These are phyloP conservation scores for Canna indica DNA, from an alignment of 176 grass and related monocot species.

Conservation along the genomic window DNA sequence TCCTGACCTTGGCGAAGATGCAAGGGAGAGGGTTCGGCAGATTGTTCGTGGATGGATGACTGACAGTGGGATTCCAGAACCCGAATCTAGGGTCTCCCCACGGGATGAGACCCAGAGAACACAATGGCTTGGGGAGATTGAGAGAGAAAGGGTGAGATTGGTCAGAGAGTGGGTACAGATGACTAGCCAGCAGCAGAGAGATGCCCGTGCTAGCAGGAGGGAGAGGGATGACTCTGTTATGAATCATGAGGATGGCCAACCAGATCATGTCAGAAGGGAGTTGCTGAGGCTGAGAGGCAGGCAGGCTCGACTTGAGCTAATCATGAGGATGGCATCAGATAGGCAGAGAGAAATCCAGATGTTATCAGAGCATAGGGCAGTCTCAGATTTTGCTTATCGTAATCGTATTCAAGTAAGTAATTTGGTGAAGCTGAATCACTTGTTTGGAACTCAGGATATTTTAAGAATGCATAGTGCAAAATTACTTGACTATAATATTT, in stretches of 20 bases:
- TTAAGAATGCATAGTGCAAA: neutral
- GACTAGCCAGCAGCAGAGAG: conserved; percentile 6
- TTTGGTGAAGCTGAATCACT: neutral
- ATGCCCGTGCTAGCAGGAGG: neutral
- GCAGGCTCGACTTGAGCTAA: conserved; percentile 70
- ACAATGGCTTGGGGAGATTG: conserved; percentile 43
- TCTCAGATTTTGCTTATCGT: conserved; percentile 66
- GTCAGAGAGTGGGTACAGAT: conserved; percentile 22
- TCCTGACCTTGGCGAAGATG: conserved; percentile 35
- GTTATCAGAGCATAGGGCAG: conserved; percentile 44
- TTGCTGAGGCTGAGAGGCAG: conserved; percentile 57
- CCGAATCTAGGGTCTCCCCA: neutral
- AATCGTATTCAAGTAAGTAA: conserved; percentile 69
- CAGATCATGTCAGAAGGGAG: conserved; percentile 36
- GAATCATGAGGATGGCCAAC: conserved; percentile 4
- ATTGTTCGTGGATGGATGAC: conserved; percentile 28
- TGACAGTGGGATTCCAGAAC: conserved; percentile 20
- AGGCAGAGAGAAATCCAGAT: conserved; percentile 71
- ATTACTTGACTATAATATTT: neutral
- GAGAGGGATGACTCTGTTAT: conserved; percentile 20
- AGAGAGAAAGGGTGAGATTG: conserved; percentile 37
- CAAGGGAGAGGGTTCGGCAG: conserved; percentile 19
- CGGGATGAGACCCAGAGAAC: conserved; percentile 6
- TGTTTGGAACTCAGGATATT: too few species aligned
- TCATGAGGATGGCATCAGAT: conserved; percentile 76